Evolutionary conservation across 106 monocot species (phyloP), one percentile per base, ranked within the genome.

Genomic region (Allium cepa): DNA sequence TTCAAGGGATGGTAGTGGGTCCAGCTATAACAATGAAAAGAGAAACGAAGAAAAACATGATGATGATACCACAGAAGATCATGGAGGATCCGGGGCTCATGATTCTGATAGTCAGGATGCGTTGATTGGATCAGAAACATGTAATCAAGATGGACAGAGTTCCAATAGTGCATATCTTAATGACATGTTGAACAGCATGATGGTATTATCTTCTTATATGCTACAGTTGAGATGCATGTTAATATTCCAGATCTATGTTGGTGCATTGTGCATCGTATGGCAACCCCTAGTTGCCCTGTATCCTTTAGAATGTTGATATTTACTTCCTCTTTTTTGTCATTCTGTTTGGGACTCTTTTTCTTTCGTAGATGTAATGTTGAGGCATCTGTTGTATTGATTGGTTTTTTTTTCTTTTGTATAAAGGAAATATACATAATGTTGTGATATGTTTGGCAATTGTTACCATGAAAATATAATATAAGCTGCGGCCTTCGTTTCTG

Each of bases 1-100:
- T 49, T 59, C 85, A 17, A 60, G 53, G 22, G 74, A 81, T 64
- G 83, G 69, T 10, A 69, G 70, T 36, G 78, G 73, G 17, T 87
- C 87, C 26, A 72, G 81, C 60, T 76, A 84, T 2, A 59, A 48
- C 9, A 53, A 71, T 62, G 71, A 73, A 9, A 79, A 77, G 53
- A 64, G 66, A 26, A 60, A 50, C 26, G 62, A 62, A 17, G 72
- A 70, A 48, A 53, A 76, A 10, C 71, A 65, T 48, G 79, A 80
- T 63, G 67, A 78, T 57, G 56, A 17, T 56, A 36, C 76, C 53
- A 5, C 36, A 4, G 27, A 79, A 55, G 73, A 68, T 8, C 62
- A 66, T 28, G 76, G 68, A 57, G 57, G 65, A 17, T 48, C 77
- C 11, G 81, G 62, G 15, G 62, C 46, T 16, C 53, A 26, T 60